phyloP scores from a whole-genome alignment of 148 eudicot genomes.

The Gaultheria prostrata region DNA sequence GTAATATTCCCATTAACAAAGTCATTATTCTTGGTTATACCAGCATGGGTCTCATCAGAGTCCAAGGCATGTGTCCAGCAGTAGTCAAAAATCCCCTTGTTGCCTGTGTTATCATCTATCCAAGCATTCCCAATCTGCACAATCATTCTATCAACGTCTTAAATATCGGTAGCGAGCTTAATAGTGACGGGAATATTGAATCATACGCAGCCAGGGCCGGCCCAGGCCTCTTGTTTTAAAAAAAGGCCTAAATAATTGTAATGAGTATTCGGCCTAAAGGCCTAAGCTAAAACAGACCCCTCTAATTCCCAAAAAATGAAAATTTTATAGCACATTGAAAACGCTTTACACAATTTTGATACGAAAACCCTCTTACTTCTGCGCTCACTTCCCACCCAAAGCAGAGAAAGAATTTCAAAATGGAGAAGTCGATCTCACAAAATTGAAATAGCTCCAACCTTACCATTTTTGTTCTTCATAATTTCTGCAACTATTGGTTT shows the following conservation, averaged over 20 bases:
- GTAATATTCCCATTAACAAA: neutral
- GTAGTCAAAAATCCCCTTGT: neutral
- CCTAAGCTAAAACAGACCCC: too few species aligned
- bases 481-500: neutral
- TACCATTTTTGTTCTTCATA: neutral
- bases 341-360: too few species aligned
- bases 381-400: neutral
- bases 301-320: too few species aligned
- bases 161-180: too few species aligned
- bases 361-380: too few species aligned
- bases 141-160: too few species aligned
- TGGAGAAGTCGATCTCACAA: neutral
- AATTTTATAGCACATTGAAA: too few species aligned
- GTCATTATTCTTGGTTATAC: neutral
- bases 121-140: constrained; percentile 14
- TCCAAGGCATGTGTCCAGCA: constrained; percentile 16
- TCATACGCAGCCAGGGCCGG: too few species aligned
- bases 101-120: neutral
- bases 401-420: neutral
- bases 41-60: constrained; percentile 13
- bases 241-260: too few species aligned
- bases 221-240: too few species aligned
- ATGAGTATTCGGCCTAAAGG: too few species aligned
- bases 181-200: too few species aligned
- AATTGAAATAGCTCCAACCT: neutral